These are phyloP conservation scores for Prosopis cineraria DNA, from an alignment of 306 rosid species.

Conservation along the genomic window DNA sequence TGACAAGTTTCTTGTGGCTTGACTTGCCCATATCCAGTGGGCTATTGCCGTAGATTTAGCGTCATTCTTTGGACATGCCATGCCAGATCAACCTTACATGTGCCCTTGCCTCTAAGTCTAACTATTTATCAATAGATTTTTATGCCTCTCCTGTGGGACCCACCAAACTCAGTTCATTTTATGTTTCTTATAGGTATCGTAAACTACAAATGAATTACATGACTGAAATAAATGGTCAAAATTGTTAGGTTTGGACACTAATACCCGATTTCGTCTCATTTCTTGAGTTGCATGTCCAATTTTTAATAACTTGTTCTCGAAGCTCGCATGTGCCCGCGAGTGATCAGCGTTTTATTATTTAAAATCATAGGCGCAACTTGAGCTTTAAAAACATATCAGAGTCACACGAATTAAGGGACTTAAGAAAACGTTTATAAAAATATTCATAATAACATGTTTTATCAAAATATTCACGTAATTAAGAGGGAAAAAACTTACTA, in stretches of 20 bases:
- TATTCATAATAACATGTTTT: no score
- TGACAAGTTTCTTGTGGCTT: slow-evolving; percentile 24
- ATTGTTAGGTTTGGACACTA: neutral
- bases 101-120: neutral
- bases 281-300: neutral
- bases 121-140: neutral
- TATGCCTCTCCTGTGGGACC: neutral
- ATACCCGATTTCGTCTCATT: neutral
- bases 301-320: neutral
- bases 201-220: neutral
- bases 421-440: no score
- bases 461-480: neutral
- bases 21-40: neutral
- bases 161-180: neutral
- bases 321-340: neutral
- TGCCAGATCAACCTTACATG: neutral
- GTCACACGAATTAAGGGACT: neutral
- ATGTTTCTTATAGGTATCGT: no score
- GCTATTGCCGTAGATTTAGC: slow-evolving; percentile 38
- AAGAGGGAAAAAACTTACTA: no score
- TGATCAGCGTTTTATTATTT: neutral
- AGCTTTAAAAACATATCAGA: neutral
- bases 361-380: neutral
- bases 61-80: slow-evolving; percentile 23
- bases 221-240: neutral